Base-by-base conservation (phyloP, 192 early-diverging fungal genomes). In the Geosiphon pyriformis region DNA sequence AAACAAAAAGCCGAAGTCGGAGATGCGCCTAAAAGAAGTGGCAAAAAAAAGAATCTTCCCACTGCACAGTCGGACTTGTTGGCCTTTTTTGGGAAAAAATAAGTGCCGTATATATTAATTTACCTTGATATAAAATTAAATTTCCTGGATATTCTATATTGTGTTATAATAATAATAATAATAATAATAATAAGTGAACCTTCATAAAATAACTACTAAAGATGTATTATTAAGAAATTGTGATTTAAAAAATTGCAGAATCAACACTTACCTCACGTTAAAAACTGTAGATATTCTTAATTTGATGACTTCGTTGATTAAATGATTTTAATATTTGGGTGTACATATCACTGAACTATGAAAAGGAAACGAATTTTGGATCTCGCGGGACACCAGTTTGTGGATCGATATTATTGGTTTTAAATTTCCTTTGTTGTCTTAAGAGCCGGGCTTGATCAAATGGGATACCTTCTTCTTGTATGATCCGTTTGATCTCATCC, bases 371-470 rank as follows among this genome's bases (percentile, higher is more conserved):
- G 49, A 80, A 77, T 64, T 82, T 85, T 1, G 83, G 81, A 54
- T 82, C 83, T 55, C 74, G 67, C 20, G 83, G 79, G 1, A 85
- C 62, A 22, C 83, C 83, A 61, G 83, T 82, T 51, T 69, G 64
- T 32, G 83, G 83, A 32, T 85, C 83, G 61, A 85, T 82, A 61
- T 80, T 80, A 66, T 82, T 85, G 29, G 76, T 79, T 57, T 80
- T 81, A 68, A 85, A 73, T 54, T 80, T 60, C 54, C 71, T 72
- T 31, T 85, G 77, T 34, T 82, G 81, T 20, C 80, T 74, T 71
- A 81, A 78, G 15, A 85, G 54, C 23, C 83, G 67, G 20, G 83
- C 83, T 67, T 85, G 77, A 68, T 85, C 83, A 81, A 85, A 85
- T 48, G 70, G 72, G 27, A 74, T 67, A 0, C 75, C 73, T 46